A percentile compares a stretch with the other conserved stretches of the same genome.
Evolutionary conservation across 345 rosid species (phyloP).

Genomic region (Eucalyptus regnans): DNA sequence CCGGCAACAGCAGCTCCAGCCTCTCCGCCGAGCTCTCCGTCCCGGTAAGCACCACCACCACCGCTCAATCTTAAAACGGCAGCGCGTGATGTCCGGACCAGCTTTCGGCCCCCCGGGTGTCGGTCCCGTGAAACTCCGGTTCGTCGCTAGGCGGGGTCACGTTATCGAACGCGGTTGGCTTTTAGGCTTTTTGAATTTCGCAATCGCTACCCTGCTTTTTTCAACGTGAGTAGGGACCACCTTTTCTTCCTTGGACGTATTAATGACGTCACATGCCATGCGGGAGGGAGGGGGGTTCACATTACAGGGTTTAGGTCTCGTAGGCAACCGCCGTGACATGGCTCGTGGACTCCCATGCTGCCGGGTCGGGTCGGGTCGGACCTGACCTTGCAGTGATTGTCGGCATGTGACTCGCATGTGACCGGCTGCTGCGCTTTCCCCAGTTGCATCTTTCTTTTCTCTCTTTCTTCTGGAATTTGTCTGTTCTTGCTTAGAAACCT

Average conservation of each 20-base stretch:
- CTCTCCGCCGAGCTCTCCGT: slow-evolving; percentile 83
- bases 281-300: background rate
- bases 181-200: background rate
- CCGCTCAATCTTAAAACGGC: too few species aligned
- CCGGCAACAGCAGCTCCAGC: slow-evolving; percentile 39
- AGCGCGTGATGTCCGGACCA: background rate
- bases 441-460: background rate
- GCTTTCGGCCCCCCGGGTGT: background rate
- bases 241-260: background rate
- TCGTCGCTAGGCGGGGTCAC: background rate
- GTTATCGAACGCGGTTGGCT: background rate
- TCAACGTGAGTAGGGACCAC: background rate
- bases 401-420: background rate
- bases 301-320: background rate
- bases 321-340: background rate
- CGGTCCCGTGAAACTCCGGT: background rate
- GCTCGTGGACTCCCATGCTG: background rate
- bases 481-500: background rate
- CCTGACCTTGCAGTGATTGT: background rate
- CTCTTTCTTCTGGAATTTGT: background rate
- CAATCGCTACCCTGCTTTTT: background rate
- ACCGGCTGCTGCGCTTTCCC: background rate
- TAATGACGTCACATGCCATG: background rate
- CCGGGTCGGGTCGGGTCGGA: background rate
- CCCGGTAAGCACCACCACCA: slow-evolving; percentile 43